Evolutionary conservation across 345 rosid genomes (phyloP), one percentile per base, ranked within the genome.

Genomic region (Aegle marmelos): DNA sequence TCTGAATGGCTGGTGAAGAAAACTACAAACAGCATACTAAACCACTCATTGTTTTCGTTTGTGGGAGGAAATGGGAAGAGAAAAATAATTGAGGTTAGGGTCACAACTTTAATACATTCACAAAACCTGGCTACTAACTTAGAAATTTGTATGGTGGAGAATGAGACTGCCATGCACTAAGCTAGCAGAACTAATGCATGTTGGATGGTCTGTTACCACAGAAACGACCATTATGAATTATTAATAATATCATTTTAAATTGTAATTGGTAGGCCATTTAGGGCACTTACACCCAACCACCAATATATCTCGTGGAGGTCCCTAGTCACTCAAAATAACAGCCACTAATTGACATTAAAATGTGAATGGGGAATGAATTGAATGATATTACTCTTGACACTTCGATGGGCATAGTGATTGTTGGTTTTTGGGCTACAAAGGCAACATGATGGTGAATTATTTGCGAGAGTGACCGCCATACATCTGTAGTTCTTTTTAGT

Each of bases 401-500:
- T 72, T 10, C 62, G 36, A 57, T 33, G 22, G 54, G 53, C 70
- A 58, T 36, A 48, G 74, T 74, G 70, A 58, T 45, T 79, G 78
- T 65, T 68, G 74, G 30, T 68, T 68, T 68, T 58, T 73, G 66
- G 76, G 34, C 54, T 36, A 73, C 76, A 73, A 73, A 73, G 66
- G 63, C 31, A 31, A 34, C 39, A 61, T 7, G 11, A 71, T 71
- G 75, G 78, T 75, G 82, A 71, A 75, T 70, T 69, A 50, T 50
- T 50, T 75, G 66, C 79, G 53, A 64, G 71, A 69, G 76, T 80
- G 82, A 67, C 82, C 79, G 75, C 75, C 34, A 56, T 33, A 31
- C 53, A 64, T 25, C 53, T 8, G 13, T 36, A 3, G 11, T 14
- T 37, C 25, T 66, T 50, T 50, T 16, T 2, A 41, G 4, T 10